phyloP scores from a whole-genome alignment of 352 stramenopile species.

The Phytopythium mirpurense region DNA sequence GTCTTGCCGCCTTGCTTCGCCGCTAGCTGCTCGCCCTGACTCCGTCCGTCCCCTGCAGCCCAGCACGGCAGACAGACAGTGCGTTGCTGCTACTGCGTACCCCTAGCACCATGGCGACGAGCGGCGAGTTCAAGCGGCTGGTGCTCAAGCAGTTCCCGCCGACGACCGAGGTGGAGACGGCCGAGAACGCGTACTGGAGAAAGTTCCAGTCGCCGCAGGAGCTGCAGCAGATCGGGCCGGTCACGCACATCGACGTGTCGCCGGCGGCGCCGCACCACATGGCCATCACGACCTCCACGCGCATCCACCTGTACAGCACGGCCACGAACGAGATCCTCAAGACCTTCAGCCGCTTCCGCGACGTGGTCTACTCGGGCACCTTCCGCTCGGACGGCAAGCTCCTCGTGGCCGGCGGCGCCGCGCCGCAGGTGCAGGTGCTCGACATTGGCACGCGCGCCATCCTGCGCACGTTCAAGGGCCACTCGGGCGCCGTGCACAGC shows the following conservation, averaged over 20 bases:
- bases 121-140: conserved; percentile 80
- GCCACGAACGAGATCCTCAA: conserved; percentile 80
- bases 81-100: too few relatives aligned
- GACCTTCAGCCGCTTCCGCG: conserved; percentile 86
- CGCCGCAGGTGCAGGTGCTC: conserved; percentile 77
- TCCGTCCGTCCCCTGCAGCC: not conserved
- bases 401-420: conserved; percentile 76
- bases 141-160: conserved; percentile 86
- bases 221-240: conserved; percentile 75
- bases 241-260: conserved; percentile 85
- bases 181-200: conserved; percentile 85
- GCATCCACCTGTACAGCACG: conserved; percentile 84
- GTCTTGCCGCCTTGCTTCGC: too few relatives aligned
- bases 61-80: too few relatives aligned
- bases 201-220: conserved; percentile 84
- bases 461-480: conserved; percentile 83
- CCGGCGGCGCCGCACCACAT: conserved; percentile 74
- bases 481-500: conserved; percentile 70
- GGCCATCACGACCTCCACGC: conserved; percentile 83
- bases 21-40: too few relatives aligned
- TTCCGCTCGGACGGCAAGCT: conserved; percentile 88
- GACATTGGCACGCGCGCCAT: conserved; percentile 82
- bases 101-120: conserved; percentile 32
- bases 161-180: conserved; percentile 69
- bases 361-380: conserved; percentile 81